Conservation (phyloP, 2,329 filamentous ascomycete species). For the Fonsecaea pedrosoi region DNA sequence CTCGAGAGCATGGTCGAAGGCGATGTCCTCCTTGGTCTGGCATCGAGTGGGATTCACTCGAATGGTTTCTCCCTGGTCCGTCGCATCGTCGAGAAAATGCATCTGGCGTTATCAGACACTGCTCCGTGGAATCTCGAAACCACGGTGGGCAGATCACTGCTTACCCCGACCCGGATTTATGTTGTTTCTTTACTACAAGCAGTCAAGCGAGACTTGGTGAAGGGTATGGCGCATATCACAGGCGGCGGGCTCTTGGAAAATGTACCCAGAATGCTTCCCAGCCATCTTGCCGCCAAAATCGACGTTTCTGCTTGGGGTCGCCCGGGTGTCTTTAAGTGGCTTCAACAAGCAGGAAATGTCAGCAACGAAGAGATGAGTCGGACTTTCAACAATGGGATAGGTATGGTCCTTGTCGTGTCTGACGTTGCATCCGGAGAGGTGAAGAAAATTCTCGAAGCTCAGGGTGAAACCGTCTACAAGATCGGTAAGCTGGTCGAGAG, state of each 20-base stretch:
- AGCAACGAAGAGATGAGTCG: constrained; percentile 80
- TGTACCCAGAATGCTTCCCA: constrained; percentile 89
- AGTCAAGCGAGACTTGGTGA: constrained; percentile 68
- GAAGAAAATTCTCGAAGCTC: constrained; percentile 64
- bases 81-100: constrained; percentile 77
- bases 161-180: constrained; percentile 93
- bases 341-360: constrained; percentile 71
- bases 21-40: constrained; percentile 84
- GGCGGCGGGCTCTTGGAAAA: constrained; percentile 93
- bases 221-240: constrained; percentile 96
- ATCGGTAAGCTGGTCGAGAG: constrained; percentile 75
- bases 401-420: constrained; percentile 88
- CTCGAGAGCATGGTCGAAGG: constrained; percentile 77
- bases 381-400: constrained; percentile 93
- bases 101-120: constrained; percentile 71
- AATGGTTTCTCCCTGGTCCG: constrained; percentile 98
- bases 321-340: constrained; percentile 83
- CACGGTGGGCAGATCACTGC: constrained; percentile 73
- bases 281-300: constrained; percentile 77
- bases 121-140: constrained; percentile 74
- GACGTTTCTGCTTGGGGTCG: constrained; percentile 77
- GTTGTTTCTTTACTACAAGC: constrained; percentile 79
- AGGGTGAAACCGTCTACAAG: constrained; percentile 77
- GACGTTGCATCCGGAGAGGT: constrained; percentile 68
- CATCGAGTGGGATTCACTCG: constrained; percentile 87